A percentile compares a stretch with the other conserved stretches of the same genome.
These are phyloP conservation scores for Nicotiana knightiana DNA, from an alignment of 257 asterid species.

Conservation along the genomic window DNA sequence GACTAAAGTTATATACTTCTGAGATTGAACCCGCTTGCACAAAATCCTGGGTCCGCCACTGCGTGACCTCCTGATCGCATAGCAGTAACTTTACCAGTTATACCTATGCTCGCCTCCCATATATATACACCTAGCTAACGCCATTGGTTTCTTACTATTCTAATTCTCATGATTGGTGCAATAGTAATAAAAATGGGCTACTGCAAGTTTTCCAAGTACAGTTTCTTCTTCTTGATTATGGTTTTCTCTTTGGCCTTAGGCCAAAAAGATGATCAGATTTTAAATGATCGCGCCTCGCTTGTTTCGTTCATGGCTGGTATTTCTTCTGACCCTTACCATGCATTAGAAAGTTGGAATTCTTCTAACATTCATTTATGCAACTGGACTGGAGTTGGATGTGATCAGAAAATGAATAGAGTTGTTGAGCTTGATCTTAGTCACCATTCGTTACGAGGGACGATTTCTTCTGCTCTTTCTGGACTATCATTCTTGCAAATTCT, in stretches of 20 bases:
- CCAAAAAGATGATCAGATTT: conserved; percentile 17
- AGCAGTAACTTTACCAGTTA: too few relatives aligned
- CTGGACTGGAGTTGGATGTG: conserved; percentile 65
- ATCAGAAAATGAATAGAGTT: conserved; percentile 28
- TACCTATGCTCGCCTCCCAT: too few relatives aligned
- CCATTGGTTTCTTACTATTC: background rate
- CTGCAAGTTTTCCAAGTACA: conserved; percentile 32
- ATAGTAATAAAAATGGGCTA: conserved; percentile 27
- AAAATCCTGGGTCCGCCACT: too few relatives aligned
- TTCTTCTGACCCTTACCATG: conserved; percentile 42
- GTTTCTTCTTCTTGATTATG: conserved; percentile 27
- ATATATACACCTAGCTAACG: conserved; percentile 2
- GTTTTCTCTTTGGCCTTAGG: conserved; percentile 27
- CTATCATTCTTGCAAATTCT: conserved; percentile 49
- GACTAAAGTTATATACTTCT: too few relatives aligned
- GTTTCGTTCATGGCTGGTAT: conserved; percentile 53
- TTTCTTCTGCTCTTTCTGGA: conserved; percentile 47
- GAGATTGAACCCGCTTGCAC: too few relatives aligned
- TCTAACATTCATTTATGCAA: conserved; percentile 39
- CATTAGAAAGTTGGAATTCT: conserved; percentile 45
- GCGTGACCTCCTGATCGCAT: too few relatives aligned
- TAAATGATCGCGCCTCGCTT: conserved; percentile 49
- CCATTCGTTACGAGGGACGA: conserved; percentile 48
- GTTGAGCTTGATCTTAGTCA: conserved; percentile 56
- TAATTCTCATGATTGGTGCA: background rate